A percentile compares a stretch with the other conserved stretches of the same genome.
These are phyloP conservation scores for Stephanodiscus triporus DNA, from an alignment of 108 stramenopile genomes.

Conservation along the genomic window DNA sequence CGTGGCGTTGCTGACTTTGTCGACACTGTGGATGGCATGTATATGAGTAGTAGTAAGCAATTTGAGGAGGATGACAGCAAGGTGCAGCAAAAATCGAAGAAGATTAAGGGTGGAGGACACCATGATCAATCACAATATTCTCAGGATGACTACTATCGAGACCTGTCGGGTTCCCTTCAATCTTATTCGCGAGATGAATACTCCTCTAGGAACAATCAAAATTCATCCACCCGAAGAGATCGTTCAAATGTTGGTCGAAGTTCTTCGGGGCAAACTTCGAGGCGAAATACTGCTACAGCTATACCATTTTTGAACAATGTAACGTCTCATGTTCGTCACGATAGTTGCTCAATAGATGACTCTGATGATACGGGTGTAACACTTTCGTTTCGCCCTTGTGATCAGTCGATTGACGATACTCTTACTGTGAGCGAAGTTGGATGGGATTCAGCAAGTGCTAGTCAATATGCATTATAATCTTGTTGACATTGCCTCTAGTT, in stretches of 20 bases:
- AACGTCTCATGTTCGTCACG: not conserved
- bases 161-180: not conserved
- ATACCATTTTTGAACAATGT: not conserved
- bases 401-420: conserved; percentile 1
- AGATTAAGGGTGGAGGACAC: conserved; percentile 1
- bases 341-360: not conserved
- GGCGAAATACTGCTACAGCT: not conserved
- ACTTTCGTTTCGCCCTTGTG: not conserved
- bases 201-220: not conserved
- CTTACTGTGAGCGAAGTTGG: not conserved
- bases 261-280: not conserved
- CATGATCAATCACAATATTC: not conserved
- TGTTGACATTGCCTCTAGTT: not conserved
- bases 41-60: not conserved
- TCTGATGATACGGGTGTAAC: no score
- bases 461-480: conserved; percentile 7
- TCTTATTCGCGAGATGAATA: not conserved
- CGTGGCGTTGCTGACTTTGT: conserved; percentile 24
- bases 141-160: not conserved
- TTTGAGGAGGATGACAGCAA: conserved; percentile 34
- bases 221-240: not conserved
- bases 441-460: conserved; percentile 18
- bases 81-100: conserved; percentile 16
- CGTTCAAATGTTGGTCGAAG: not conserved
- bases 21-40: conserved; percentile 16